These are phyloP conservation scores for Nitzschia sp. DNA, from an alignment of 108 stramenopile species.

Conservation along the genomic window DNA sequence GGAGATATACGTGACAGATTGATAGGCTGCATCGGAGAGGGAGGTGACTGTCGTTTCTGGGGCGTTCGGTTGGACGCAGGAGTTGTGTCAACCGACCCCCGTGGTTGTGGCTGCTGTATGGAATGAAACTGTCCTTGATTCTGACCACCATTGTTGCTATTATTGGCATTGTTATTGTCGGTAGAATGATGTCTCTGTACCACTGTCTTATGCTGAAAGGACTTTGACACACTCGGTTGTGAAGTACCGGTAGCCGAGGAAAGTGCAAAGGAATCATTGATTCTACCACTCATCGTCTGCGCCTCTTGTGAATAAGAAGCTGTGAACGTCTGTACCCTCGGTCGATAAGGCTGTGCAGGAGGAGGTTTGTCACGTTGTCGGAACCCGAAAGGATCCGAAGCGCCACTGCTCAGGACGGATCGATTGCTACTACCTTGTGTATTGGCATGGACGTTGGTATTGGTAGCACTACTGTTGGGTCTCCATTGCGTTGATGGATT, in stretches of 20 bases:
- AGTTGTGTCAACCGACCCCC: constrained; percentile 11
- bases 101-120: constrained; percentile 5
- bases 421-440: constrained; percentile 11
- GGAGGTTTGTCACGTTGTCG: constrained; percentile 6
- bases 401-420: constrained; percentile 12
- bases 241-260: too few relatives aligned
- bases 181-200: too few relatives aligned
- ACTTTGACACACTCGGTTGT: too few relatives aligned
- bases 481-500: too few relatives aligned
- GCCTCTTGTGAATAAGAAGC: too few relatives aligned
- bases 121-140: neutral
- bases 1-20: constrained; percentile 39
- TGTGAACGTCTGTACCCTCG: neutral
- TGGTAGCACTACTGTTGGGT: too few relatives aligned
- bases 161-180: too few relatives aligned
- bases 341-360: constrained; percentile 5
- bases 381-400: constrained; percentile 36
- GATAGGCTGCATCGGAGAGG: constrained; percentile 35
- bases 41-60: constrained; percentile 14
- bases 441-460: too few relatives aligned
- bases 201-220: too few relatives aligned
- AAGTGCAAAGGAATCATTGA: too few relatives aligned
- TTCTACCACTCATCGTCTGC: too few relatives aligned
- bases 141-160: too few relatives aligned
- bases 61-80: constrained; percentile 16